These are phyloP conservation scores for Candida sonorensis DNA, from an alignment of 805 yeast genomes.

Conservation along the genomic window DNA sequence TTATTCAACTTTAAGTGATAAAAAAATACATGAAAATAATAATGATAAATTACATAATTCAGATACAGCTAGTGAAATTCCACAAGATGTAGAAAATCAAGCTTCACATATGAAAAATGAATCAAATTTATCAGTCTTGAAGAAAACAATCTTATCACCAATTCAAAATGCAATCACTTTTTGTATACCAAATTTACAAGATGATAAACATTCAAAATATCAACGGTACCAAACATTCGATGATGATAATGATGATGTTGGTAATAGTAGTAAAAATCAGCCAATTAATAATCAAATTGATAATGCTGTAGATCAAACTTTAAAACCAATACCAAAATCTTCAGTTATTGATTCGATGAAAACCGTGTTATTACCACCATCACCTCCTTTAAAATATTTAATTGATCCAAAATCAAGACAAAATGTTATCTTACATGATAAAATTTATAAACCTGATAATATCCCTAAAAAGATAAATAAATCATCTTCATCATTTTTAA, in stretches of 20 bases:
- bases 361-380: slow-evolving; percentile 70
- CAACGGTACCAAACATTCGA: slow-evolving; percentile 26
- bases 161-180: slow-evolving; percentile 38
- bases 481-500: slow-evolving; percentile 22
- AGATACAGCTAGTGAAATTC: slow-evolving; percentile 23
- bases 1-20: slow-evolving; percentile 18
- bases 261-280: no score
- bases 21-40: no score
- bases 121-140: slow-evolving; percentile 17
- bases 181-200: slow-evolving; percentile 32
- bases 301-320: slow-evolving; percentile 7
- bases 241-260: neutral
- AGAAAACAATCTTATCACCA: slow-evolving; percentile 28
- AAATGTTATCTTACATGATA: slow-evolving; percentile 74
- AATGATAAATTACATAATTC: no score
- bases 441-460: slow-evolving; percentile 61
- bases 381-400: slow-evolving; percentile 63
- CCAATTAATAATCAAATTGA: slow-evolving; percentile 8
- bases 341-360: slow-evolving; percentile 76
- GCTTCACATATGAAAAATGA: no score
- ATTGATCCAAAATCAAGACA: slow-evolving; percentile 56
- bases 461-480: slow-evolving; percentile 23
- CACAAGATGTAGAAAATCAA: slow-evolving; percentile 16
- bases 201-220: slow-evolving; percentile 15
- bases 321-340: slow-evolving; percentile 50